Evolutionary conservation across 192 early-diverging fungal genomes (phyloP), one percentile per base, ranked within the genome.

Genomic region (Gaertneriomyces semiglobifer): DNA sequence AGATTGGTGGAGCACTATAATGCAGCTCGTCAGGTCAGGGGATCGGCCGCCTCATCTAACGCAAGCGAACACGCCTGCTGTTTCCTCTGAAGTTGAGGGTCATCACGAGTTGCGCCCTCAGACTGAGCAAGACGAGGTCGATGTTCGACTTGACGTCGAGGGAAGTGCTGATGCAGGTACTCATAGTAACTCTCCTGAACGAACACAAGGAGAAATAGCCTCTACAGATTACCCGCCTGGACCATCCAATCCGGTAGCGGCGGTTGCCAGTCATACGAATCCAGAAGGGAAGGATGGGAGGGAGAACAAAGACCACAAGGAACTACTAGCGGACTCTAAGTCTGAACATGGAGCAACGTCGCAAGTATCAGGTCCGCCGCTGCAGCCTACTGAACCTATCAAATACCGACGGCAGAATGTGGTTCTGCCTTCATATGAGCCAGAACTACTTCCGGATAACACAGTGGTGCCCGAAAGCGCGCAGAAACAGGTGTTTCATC

Each of bases 361-460:
- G 3, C 55, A 14, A 57, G 5, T 39, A 5, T 33, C 55, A 14
- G 19, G 20, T 38, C 33, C 55, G 16, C 11, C 14, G 38, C 55
- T 39, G 39, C 55, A 14, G 4, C 55, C 55, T 11, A 20, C 65
- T 6, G 65, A 66, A 19, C 53, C 56, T 8, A 41, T 43, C 10
- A 68, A 68, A 52, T 60, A 68, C 53, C 59, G 60, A 5, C 68
- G 68, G 7, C 59, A 54, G 20, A 70, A 57, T 52, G 61, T 70
- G 6, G 76, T 74, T 16, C 53, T 74, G 46, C 72, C 76, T 11
- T 75, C 73, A 7, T 78, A 72, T 53, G 69, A 70, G 62, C 61
- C 68, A 6, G 44, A 70, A 50, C 63, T 78, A 7, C 38, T 56
- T 57, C 45, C 64, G 39, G 74, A 75, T 45, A 71, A 75, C 62